Evolutionary conservation across 768 basidiomycete species (phyloP).

Genomic region (Suillus bovinus): DNA sequence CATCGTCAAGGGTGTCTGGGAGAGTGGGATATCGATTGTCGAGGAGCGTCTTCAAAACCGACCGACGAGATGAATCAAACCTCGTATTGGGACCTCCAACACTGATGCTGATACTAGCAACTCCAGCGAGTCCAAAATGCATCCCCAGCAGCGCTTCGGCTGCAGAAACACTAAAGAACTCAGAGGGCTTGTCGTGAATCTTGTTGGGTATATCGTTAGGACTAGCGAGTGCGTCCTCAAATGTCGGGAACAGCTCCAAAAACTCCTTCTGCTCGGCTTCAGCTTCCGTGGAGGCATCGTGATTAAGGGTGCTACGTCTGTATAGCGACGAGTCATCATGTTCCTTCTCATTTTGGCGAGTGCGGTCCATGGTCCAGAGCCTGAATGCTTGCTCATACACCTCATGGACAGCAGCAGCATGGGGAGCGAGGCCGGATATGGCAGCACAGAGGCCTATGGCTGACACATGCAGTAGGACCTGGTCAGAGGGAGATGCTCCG

Average conservation of each 20-base stretch:
- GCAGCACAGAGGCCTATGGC: conserved; percentile 37
- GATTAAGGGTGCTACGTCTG: conserved; percentile 54
- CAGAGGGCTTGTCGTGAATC: conserved; percentile 1
- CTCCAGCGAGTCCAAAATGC: conserved; percentile 46
- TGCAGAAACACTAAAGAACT: conserved; percentile 31
- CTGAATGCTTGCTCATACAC: conserved; percentile 70
- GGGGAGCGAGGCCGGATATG: not conserved
- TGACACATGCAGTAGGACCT: conserved; percentile 49
- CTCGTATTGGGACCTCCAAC: conserved; percentile 6
- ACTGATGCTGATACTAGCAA: not conserved
- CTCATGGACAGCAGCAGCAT: conserved; percentile 37
- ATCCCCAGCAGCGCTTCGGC: conserved; percentile 42
- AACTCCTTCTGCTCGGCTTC: conserved; percentile 87
- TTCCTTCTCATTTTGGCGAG: conserved; percentile 63
- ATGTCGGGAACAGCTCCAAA: conserved; percentile 81
- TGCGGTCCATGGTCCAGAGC: conserved; percentile 85
- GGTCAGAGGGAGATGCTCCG: conserved; percentile 37
- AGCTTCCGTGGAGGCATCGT: conserved; percentile 61
- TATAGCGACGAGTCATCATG: conserved; percentile 75
- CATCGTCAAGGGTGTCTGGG: conserved; percentile 48
- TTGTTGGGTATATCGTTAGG: conserved; percentile 8
- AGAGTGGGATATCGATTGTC: conserved; percentile 30
- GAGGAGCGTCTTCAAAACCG: conserved; percentile 36
- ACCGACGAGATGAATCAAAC: conserved; percentile 37
- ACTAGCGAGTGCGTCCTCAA: conserved; percentile 55